Base-by-base conservation (phyloP, 805 yeast genomes). In the Saturnispora zaruensis region DNA sequence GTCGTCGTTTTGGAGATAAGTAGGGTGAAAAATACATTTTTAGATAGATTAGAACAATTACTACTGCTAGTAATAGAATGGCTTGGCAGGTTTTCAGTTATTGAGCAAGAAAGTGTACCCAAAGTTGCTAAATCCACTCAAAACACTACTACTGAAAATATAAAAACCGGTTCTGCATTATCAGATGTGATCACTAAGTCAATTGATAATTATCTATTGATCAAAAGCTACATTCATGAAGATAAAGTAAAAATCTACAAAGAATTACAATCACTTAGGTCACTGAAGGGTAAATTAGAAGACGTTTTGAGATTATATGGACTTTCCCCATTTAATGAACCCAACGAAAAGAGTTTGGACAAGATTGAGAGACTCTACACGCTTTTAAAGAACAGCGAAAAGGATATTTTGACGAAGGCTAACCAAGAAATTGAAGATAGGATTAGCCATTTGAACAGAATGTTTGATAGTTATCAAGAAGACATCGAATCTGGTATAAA, bases 391-490 rank as follows among this genome's bases (percentile, higher is more conserved):
- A 44, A 44, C 34, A 24, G 9, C 8, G n/a, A 48, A 33, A 45
- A 50, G 34, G 25, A 44, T 18, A 36, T 36, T 18, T 36, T 21
- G 40, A 16, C 40, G 16, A 50, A 53, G 20, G 50, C 56, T 16
- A 34, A 41, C 26, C 45, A 52, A 6, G 25, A 14, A 14, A 40
- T 52, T 18, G 45, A 44, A 9, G 8, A 25, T 6, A 47, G 37
- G 13, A 18, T 47, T 14, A 28, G 28, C 1, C 14, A 3, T 23
- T 18, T 44, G 3, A 44, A 48, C 20, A 34, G 38, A 6, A 16
- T 32, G 14, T 41, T 43, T 6, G 64, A 68, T 52, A 60, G 57
- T 20, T 58, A 65, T 44, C 69, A 69, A 51, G 67, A 65, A 32
- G 56, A 57, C 7, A 56, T 43, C 34, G 57, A 41, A 45, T 47